phyloP scores from a whole-genome alignment of 1,139 yeast genomes.

The Geotrichum siamense region DNA sequence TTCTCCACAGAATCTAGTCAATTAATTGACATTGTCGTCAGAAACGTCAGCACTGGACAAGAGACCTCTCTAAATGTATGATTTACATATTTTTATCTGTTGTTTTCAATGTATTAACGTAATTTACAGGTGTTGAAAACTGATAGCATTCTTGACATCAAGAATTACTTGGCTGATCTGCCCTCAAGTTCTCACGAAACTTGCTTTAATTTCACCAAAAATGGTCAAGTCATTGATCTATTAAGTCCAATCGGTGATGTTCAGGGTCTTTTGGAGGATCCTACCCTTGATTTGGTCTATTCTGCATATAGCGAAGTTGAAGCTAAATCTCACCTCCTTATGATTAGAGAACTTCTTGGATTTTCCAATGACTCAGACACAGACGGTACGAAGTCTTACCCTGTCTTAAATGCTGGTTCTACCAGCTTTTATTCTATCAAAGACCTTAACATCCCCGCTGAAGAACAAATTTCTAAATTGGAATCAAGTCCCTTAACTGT shows the following conservation, averaged over 20 bases:
- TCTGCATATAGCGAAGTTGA: conserved; percentile 43
- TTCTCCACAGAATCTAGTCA: conserved; percentile 6
- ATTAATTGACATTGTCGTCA: conserved; percentile 10
- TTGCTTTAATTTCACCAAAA: conserved; percentile 45
- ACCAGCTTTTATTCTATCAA: conserved; percentile 36
- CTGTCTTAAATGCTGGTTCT: conserved; percentile 36
- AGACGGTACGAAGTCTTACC: conserved; percentile 26
- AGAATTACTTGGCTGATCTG: conserved; percentile 48
- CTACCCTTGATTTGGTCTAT: conserved; percentile 35
- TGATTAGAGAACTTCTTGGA: conserved; percentile 44
- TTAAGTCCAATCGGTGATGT: conserved; percentile 28
- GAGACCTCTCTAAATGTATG: conserved; percentile 11
- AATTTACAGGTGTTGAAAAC: conserved; percentile 15
- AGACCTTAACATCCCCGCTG: conserved; percentile 23
- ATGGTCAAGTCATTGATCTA: conserved; percentile 36
- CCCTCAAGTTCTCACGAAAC: conserved; percentile 52
- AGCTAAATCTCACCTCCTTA: conserved; percentile 43
- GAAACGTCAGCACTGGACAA: conserved; percentile 6
- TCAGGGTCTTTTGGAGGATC: conserved; percentile 27
- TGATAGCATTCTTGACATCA: conserved; percentile 54
- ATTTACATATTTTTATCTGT: neutral
- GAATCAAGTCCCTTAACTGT: conserved; percentile 11
- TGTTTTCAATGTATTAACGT: neutral
- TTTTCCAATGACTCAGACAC: conserved; percentile 31
- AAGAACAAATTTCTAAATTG: conserved; percentile 16